These are phyloP conservation scores for Chaetomium fimeti DNA, from an alignment of 495 filamentous ascomycete genomes.

Conservation along the genomic window DNA sequence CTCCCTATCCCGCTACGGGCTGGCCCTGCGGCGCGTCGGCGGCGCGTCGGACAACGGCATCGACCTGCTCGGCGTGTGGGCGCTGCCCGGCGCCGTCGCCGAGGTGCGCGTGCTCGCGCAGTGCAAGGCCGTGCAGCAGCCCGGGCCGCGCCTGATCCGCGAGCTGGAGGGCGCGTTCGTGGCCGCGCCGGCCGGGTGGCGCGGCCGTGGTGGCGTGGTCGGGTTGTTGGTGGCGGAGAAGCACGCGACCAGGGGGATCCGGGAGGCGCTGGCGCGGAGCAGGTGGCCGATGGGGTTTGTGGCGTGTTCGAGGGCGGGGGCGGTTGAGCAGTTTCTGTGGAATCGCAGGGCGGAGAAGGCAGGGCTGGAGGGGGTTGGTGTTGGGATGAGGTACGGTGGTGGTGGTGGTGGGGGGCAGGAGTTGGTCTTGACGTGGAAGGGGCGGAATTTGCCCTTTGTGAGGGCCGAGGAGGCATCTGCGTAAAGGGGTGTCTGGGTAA, in stretches of 20 bases:
- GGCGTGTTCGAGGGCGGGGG: conserved; percentile 50
- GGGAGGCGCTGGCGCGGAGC: conserved; percentile 66
- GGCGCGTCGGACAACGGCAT: conserved; percentile 74
- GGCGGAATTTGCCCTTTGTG: conserved; percentile 39
- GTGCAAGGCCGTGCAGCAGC: conserved; percentile 68
- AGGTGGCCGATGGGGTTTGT: conserved; percentile 62
- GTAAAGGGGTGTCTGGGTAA: not conserved
- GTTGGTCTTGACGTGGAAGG: conserved; percentile 59
- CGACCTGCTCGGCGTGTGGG: conserved; percentile 82
- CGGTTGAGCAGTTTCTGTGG: conserved; percentile 66
- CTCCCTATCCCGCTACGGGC: conserved; percentile 60
- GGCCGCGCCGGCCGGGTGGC: conserved; percentile 67
- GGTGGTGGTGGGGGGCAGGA: conserved; percentile 22
- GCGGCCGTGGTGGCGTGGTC: conserved; percentile 51
- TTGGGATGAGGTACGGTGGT: conserved; percentile 52
- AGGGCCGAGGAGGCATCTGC: not conserved
- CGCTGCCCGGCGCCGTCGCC: conserved; percentile 35
- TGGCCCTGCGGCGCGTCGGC: conserved; percentile 70
- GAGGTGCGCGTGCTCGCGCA: conserved; percentile 65
- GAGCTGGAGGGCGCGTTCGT: conserved; percentile 83
- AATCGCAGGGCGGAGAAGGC: conserved; percentile 61
- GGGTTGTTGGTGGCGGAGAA: conserved; percentile 59
- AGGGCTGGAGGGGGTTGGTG: conserved; percentile 63
- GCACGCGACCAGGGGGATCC: conserved; percentile 54
- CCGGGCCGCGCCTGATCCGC: conserved; percentile 66